A percentile compares a stretch with the other conserved stretches of the same genome.
phyloP scores from a whole-genome alignment of 352 stramenopile species.

The Phytophthora vignae region DNA sequence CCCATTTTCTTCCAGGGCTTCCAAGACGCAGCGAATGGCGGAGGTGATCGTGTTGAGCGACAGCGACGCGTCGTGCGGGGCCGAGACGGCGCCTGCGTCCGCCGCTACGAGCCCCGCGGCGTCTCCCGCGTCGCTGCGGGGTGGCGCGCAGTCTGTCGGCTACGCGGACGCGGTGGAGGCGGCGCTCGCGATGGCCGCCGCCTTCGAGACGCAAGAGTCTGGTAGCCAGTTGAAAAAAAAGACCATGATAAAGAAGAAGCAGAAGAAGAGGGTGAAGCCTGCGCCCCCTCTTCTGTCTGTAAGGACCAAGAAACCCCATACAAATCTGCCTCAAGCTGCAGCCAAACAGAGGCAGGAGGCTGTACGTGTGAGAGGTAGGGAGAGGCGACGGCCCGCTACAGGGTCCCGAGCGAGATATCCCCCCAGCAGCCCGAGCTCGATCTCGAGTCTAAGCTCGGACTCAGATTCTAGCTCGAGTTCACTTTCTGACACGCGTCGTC shows the following conservation, averaged over 20 bases:
- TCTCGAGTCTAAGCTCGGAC: conserved; percentile 4
- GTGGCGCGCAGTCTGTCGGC: conserved; percentile 18
- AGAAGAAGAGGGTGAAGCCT: conserved; percentile 3
- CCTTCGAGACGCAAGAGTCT: conserved; percentile 8
- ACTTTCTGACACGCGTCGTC: neutral
- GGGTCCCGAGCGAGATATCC: neutral
- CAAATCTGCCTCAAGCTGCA: neutral
- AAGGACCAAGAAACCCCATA: conserved; percentile 16
- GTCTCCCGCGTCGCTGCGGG: conserved; percentile 1
- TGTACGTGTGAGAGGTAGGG: neutral
- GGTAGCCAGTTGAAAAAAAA: conserved; percentile 4
- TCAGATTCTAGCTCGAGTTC: conserved; percentile 6
- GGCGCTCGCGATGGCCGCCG: conserved; percentile 42
- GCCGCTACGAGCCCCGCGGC: neutral
- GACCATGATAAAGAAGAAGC: neutral
- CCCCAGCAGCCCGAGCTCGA: conserved; percentile 13
- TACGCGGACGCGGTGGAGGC: conserved; percentile 38
- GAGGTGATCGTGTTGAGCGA: conserved; percentile 41
- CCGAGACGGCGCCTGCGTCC: conserved; percentile 13
- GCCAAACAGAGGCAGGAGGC: neutral
- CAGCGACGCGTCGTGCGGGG: conserved; percentile 33
- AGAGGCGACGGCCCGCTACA: neutral
- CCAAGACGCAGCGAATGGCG: neutral
- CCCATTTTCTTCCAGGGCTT: too few species aligned
- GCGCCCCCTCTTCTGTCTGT: conserved; percentile 23